Percentiles rank a stretch among this genome's conserved stretches.
These are phyloP conservation scores for Zoysia pacifica DNA, from an alignment of 176 grass and related monocot genomes.

Conservation along the genomic window DNA sequence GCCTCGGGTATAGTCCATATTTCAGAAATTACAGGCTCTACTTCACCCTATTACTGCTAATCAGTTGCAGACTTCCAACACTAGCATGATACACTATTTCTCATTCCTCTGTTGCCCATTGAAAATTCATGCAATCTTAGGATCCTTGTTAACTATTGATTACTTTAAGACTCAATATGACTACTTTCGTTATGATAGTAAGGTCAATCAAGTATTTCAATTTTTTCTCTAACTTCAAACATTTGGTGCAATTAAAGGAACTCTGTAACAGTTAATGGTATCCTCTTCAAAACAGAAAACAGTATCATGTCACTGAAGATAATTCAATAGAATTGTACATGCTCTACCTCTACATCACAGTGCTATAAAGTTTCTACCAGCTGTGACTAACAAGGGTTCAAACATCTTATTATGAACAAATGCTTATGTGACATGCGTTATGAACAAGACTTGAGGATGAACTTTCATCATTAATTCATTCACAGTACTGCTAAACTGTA, in stretches of 20 bases:
- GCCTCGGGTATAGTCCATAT: background rate
- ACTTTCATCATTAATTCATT: background rate
- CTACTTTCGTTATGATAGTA: background rate
- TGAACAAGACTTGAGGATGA: background rate
- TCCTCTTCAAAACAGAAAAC: background rate
- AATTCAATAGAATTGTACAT: background rate
- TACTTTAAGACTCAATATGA: background rate
- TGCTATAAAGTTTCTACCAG: background rate
- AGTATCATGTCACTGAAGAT: conserved; percentile 21
- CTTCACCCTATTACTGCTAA: background rate
- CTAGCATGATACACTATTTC: background rate
- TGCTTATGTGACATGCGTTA: background rate
- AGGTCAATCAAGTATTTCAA: background rate
- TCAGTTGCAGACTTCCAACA: background rate
- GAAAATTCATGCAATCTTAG: background rate
- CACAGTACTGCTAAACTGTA: background rate
- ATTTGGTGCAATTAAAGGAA: background rate
- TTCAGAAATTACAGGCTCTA: background rate
- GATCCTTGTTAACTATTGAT: background rate
- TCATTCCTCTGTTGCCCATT: background rate
- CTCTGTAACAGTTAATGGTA: background rate
- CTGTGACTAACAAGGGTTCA: background rate
- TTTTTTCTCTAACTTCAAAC: background rate
- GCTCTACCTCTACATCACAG: background rate
- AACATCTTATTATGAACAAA: background rate